Evolutionary conservation across 495 filamentous ascomycete species (phyloP), one percentile per base, ranked within the genome.

Genomic region (Talaromyces proteolyticus): DNA sequence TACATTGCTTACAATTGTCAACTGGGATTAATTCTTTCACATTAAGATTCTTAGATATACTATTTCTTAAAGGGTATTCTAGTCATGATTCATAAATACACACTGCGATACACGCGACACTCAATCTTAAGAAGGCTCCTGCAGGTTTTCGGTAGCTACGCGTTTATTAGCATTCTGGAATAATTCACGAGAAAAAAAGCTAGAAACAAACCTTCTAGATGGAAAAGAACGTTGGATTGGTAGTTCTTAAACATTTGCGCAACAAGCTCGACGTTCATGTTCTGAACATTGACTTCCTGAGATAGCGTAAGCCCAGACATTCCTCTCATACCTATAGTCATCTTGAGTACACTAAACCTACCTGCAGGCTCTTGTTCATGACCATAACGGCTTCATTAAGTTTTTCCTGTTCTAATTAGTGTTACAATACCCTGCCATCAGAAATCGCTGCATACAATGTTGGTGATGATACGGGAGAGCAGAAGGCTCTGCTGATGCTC

Each of bases 221-320:
- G 93, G 62, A 98, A 98, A 2, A 96, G 74, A 12, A 98, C 93
- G 59, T 96, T 98, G 3, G 89, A 95, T 66, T 95, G 90, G 64
- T 98, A 98, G 69, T 97, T 98, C 77, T 96, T 96, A 75, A 97
- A 98, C 93, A 98, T 98, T 66, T 97, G 93, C 6, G 93, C 91
- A 3, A 97, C 93, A 7, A 97, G 76, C 70, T 97, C 93, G 4
- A 96, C 88, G 62, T 97, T 92, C 90, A 96, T 95, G 58, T 97
- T 98, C 56, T 95, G 87, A 29, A 95, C 84, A 63, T 96, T 97
- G 79, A 96, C 95, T 57, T 96, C 91, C 89, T 96, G 54, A 4
- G 44, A 17, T 49, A 14, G 37, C n/a, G 46, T 38, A 17, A 36
- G 21, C 52, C 36, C 47, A 41, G 38, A 50, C 21, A 56, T 47